Base-by-base conservation (phyloP, 345 rosid genomes). In the Abelmoschus esculentus region DNA sequence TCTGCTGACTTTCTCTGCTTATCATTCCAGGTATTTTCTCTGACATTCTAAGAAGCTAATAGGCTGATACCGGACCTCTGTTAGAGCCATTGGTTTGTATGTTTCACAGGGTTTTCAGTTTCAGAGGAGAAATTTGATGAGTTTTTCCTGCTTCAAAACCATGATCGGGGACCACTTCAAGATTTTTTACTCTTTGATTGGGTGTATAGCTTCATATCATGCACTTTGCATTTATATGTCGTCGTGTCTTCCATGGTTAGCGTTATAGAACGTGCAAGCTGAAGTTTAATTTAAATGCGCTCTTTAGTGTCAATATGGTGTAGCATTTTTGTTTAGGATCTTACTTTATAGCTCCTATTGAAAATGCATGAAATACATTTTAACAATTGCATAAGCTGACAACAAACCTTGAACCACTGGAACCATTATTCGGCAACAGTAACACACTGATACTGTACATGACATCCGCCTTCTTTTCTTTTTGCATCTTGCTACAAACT, bases 11-110 rank as follows among this genome's bases (percentile, higher is more conserved):
- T 78, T 61, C 55, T 66, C 38, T 81, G 84, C 86, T 83, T 85
- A 73, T 76, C 80, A 82, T 93, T 90, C 98, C 98, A 90, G 98
- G 97, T 93, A 93, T 81, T 86, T 89, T 89, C 83, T 87, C 90
- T 93, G 93, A 93, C 87, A 90, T 85, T 84, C 96, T 92, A 84
- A 79, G 97, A 85, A 85, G 96, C 86, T 89, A 90, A 89, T 85
- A 83, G 88, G 90, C 92, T 82, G 91, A 89, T 84, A 80, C 88
- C 79, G 86, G 86, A 85, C 87, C 87, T 85, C 86, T 84, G 84
- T 79, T 72, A 72, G 90, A 90, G 89, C 89, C 89, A 82, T 82
- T 90, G 93, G 93, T 83, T 90, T 93, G 85, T 79, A 90, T 90
- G 87, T 89, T 91, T 87, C 80, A 89, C 92, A 90, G 98, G 96